Evolutionary conservation across 768 basidiomycete species (phyloP).

Genomic region (Cystofilobasidium capitatum): DNA sequence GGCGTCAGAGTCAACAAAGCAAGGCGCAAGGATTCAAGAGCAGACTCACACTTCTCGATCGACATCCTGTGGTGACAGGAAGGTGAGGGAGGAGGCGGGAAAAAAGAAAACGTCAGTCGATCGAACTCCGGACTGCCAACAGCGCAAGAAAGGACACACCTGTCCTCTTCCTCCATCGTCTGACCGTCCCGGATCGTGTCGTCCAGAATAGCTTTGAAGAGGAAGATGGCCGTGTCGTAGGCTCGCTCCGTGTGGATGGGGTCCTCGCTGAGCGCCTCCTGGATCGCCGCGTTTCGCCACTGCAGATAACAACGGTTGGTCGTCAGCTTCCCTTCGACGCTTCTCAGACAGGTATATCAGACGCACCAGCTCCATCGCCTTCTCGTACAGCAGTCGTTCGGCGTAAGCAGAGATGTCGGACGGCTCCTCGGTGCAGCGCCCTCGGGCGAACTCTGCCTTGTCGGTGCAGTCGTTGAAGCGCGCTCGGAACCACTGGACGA

Average conservation of each 20-base stretch:
- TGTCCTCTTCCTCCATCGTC: slow-evolving; percentile 40
- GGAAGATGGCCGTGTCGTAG: slow-evolving; percentile 92
- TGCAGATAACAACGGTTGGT: no score
- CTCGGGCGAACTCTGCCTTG: slow-evolving; percentile 56
- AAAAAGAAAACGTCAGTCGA: no score
- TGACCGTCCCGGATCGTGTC: slow-evolving; percentile 45
- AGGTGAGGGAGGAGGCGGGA: no score
- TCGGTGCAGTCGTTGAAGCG: slow-evolving; percentile 92
- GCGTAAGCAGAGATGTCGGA: slow-evolving; percentile 72
- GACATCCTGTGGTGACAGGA: no score
- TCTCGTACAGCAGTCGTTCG: slow-evolving; percentile 86
- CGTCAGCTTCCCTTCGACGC: neutral
- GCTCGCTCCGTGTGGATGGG: slow-evolving; percentile 82
- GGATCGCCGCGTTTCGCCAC: slow-evolving; percentile 86
- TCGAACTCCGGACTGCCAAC: no score
- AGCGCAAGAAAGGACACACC: no score
- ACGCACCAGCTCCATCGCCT: slow-evolving; percentile 72
- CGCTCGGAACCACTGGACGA: slow-evolving; percentile 73
- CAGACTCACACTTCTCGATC: slow-evolving; percentile 41
- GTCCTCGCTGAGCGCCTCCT: slow-evolving; percentile 69
- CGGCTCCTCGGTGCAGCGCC: slow-evolving; percentile 50
- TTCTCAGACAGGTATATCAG: neutral
- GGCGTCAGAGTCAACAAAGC: neutral
- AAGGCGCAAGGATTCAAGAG: neutral
- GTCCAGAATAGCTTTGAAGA: slow-evolving; percentile 83